Base-by-base conservation (phyloP, 805 yeast genomes). In the Ogataea philodendri region DNA sequence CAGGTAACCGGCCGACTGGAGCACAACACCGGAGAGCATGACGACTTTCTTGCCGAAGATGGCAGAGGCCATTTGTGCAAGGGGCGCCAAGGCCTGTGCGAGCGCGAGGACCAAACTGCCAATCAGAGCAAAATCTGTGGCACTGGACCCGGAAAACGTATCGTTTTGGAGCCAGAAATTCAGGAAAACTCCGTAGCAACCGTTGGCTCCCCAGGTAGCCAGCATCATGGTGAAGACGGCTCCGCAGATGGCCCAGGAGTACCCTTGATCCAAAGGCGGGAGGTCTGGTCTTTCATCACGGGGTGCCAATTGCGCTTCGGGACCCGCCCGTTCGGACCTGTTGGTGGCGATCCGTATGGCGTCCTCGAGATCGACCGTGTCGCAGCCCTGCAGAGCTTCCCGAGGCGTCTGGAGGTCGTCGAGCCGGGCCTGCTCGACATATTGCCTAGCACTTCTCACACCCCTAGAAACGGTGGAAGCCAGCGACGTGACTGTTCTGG, bases 141-240 rank as follows among this genome's bases (percentile, higher is more conserved):
- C 63, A 1, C 69, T 55, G 1, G 81, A 82, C 1, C 78, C 82
- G 0, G 61, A 54, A 46, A 74, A 78, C 1, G 66, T 62, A 13
- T 68, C 55, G 28, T 70, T 52, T 20, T 69, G 66, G 15, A 78
- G 41, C 54, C 77, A 81, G 45, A 64, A 69, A 1, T 78, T 64
- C 22, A 81, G 57, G 44, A 74, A 78, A 3, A 81, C 74, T 32
- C 84, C 84, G 53, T 71, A 81, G 9, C 76, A 75, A 7, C 70
- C 60, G 42, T 78, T 79, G 49, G 77, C 69, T 3, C 89, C 89
- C 86, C 86, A 81, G 0, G 84, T 72, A 15, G 71, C 58, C 42
- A 76, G 54, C n/a, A 72, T 37, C 11, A 68, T 60, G 1, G 70
- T 64, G 26, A 74, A 70, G 15, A 67, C 44, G 11, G 69, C 66